Percentiles rank a stretch among this genome's conserved stretches.
phyloP scores from a whole-genome alignment of 2,329 filamentous ascomycete species.

The Alternaria sp. region DNA sequence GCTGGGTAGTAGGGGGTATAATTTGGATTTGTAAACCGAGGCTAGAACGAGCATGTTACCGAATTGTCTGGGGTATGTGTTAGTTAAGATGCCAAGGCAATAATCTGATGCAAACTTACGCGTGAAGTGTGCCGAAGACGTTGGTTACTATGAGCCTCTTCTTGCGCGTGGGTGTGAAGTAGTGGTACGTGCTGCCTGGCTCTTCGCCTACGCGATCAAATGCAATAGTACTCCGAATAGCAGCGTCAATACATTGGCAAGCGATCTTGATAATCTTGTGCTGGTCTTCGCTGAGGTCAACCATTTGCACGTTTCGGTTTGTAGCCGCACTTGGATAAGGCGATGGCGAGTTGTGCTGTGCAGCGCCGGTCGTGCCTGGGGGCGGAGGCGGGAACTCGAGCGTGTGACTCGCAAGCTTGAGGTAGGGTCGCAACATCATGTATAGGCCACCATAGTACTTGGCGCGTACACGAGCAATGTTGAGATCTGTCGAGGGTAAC shows the following conservation, averaged over 20 bases:
- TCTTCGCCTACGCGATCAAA: slow-evolving; percentile 68
- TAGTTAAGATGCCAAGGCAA: slow-evolving; percentile 1
- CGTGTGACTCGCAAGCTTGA: slow-evolving; percentile 65
- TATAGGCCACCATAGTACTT: slow-evolving; percentile 95
- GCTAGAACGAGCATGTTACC: slow-evolving; percentile 92
- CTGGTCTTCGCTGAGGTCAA: slow-evolving; percentile 36
- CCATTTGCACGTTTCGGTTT: slow-evolving; percentile 33
- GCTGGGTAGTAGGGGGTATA: slow-evolving; percentile 40
- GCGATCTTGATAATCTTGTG: slow-evolving; percentile 35
- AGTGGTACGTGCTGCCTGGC: slow-evolving; percentile 29
- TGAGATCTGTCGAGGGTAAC: slow-evolving; percentile 74
- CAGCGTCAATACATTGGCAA: slow-evolving; percentile 57
- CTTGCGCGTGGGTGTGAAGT: slow-evolving; percentile 63
- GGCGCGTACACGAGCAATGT: slow-evolving; percentile 81
- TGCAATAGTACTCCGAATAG: slow-evolving; percentile 83
- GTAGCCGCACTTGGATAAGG: slow-evolving; percentile 39
- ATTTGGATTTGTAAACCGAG: slow-evolving; percentile 72
- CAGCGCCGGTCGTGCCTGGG: slow-evolving; percentile 12
- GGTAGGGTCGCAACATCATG: slow-evolving; percentile 84
- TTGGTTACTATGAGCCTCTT: slow-evolving; percentile 87
- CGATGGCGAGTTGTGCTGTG: slow-evolving; percentile 59
- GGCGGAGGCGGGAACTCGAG: slow-evolving; percentile 47
- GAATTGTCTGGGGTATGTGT: slow-evolving; percentile 75
- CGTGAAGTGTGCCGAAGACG: slow-evolving; percentile 89
- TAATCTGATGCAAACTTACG: slow-evolving; percentile 24